Conservation (phyloP, 2,329 filamentous ascomycete species). For the Annulohypoxylon truncatum region DNA sequence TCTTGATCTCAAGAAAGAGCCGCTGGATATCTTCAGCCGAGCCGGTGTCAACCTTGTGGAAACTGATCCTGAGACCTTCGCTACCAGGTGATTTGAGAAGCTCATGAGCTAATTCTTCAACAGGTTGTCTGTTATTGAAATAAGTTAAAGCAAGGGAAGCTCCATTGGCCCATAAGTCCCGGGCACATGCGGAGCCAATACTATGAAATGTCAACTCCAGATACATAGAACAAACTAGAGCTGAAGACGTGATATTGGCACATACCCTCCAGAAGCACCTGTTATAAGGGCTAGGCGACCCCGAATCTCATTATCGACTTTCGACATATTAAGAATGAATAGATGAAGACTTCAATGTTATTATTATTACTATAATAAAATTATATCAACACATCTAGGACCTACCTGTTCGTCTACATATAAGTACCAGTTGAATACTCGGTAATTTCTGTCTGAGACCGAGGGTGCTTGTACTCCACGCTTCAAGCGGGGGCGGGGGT, state of each 20-base stretch:
- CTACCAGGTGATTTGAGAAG: conserved; percentile 42
- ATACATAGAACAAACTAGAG: conserved; percentile 1
- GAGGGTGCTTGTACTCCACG: conserved; percentile 1
- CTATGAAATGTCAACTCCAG: conserved; percentile 39
- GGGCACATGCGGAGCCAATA: conserved; percentile 52
- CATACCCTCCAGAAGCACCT: conserved; percentile 52
- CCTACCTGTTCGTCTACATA: background rate
- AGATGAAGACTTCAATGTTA: background rate
- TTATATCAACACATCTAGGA: background rate
- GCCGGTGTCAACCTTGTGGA: conserved; percentile 69
- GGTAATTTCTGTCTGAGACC: background rate
- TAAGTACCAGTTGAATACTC: background rate
- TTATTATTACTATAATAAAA: background rate
- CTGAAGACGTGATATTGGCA: conserved; percentile 9
- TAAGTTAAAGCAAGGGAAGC: conserved; percentile 52
- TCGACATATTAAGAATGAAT: conserved; percentile 39
- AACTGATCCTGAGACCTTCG: conserved; percentile 57
- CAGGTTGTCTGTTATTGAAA: conserved; percentile 45
- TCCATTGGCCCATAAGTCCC: conserved; percentile 51
- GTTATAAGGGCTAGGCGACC: conserved; percentile 53
- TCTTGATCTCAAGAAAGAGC: conserved; percentile 66
- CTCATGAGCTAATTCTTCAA: conserved; percentile 47
- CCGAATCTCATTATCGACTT: conserved; percentile 50
- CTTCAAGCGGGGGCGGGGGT: conserved; percentile 2
- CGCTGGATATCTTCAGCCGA: conserved; percentile 63